These are phyloP conservation scores for Blastobotrys capitulatus DNA, from an alignment of 1,139 yeast species.

Conservation along the genomic window DNA sequence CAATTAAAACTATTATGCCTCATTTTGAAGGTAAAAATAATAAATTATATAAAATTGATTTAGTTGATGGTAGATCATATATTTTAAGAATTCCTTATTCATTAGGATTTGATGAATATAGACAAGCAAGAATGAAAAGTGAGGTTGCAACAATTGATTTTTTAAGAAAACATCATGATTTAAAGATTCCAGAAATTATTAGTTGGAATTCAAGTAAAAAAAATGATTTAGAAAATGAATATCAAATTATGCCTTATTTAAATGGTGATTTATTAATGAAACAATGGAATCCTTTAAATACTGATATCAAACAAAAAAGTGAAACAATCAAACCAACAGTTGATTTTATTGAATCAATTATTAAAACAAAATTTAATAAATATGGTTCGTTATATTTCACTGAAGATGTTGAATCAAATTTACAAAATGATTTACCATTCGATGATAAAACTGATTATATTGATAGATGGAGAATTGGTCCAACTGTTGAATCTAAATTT, in stretches of 20 bases:
- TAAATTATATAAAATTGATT: constrained; percentile 67
- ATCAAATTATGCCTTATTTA: constrained; percentile 70
- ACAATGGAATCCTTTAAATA: constrained; percentile 77
- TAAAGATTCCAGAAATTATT: constrained; percentile 67
- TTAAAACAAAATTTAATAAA: constrained; percentile 49
- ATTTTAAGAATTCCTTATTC: constrained; percentile 84
- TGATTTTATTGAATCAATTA: constrained; percentile 30
- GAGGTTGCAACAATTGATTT: constrained; percentile 95
- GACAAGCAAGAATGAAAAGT: constrained; percentile 65
- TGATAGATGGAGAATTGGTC: constrained; percentile 85
- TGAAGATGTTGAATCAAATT: constrained; percentile 49
- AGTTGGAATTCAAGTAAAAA: constrained; percentile 61
- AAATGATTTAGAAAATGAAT: constrained; percentile 67
- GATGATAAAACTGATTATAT: constrained; percentile 55
- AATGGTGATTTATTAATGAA: constrained; percentile 81
- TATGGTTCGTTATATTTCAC: constrained; percentile 79
- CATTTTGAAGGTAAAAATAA: constrained; percentile 94
- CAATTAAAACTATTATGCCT: constrained; percentile 68
- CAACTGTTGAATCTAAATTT: constrained; percentile 73
- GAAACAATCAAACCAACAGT: constrained; percentile 35
- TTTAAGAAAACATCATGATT: constrained; percentile 43
- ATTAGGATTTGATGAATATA: constrained; percentile 51
- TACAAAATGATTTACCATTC: constrained; percentile 47
- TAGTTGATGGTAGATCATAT: constrained; percentile 54
- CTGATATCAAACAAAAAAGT: constrained; percentile 42